These are phyloP conservation scores for Lophiostoma macrostomum DNA, from an alignment of 495 filamentous ascomycete species.

Conservation along the genomic window DNA sequence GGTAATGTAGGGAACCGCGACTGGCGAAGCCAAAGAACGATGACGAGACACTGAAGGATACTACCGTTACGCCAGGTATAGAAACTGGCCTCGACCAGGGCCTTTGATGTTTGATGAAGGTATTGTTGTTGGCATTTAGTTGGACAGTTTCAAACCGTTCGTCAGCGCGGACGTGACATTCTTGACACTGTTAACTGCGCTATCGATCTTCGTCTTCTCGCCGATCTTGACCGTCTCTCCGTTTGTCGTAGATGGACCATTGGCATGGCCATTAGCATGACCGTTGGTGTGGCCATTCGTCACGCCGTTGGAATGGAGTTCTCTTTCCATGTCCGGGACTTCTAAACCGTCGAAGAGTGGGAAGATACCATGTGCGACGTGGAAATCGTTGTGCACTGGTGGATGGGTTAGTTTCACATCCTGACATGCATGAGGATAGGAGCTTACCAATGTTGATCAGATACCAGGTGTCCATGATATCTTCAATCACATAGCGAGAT, in stretches of 20 bases:
- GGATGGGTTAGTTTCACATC: not conserved
- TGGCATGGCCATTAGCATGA: conserved; percentile 16
- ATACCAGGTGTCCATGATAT: conserved; percentile 85
- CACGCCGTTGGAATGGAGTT: conserved; percentile 32
- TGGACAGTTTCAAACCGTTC: conserved; percentile 14
- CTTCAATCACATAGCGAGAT: conserved; percentile 77
- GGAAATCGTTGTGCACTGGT: conserved; percentile 94
- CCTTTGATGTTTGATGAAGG: conserved; percentile 28
- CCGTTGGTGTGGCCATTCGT: conserved; percentile 7
- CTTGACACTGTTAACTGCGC: conserved; percentile 6
- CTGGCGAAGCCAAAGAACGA: too few relatives aligned
- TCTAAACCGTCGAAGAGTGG: conserved; percentile 76
- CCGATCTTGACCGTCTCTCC: conserved; percentile 1
- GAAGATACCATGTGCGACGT: conserved; percentile 71
- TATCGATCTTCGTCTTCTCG: not conserved
- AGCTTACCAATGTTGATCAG: conserved; percentile 85
- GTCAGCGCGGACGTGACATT: conserved; percentile 11
- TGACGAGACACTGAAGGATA: too few relatives aligned
- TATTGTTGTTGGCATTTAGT: too few relatives aligned
- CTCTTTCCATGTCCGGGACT: conserved; percentile 61
- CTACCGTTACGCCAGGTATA: conserved; percentile 2
- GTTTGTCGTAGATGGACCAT: not conserved
- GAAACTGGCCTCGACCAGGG: too few relatives aligned
- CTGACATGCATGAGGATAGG: not conserved
- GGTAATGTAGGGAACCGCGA: too few relatives aligned